phyloP scores from a whole-genome alignment of 2,329 filamentous ascomycete genomes.

The Cordyceps pruinosa region DNA sequence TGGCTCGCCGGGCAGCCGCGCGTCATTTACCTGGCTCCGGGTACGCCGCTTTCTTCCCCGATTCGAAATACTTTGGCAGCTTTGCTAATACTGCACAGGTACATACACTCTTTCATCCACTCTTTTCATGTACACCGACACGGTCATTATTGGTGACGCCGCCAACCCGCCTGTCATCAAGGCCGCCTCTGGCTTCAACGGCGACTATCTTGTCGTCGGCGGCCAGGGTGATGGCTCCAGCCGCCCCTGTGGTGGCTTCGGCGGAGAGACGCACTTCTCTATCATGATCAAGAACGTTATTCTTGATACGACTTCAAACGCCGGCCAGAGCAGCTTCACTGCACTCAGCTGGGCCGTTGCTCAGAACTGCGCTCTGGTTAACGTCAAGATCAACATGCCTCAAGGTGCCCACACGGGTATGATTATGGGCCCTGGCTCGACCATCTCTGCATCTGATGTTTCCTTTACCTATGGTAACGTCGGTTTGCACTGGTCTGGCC shows the following conservation, averaged over 20 bases:
- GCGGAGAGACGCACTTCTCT: constrained; percentile 18
- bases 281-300: constrained; percentile 19
- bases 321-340: constrained; percentile 13
- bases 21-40: constrained; percentile 17
- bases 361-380: constrained; percentile 18
- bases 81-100: constrained; percentile 8
- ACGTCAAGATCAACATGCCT: constrained; percentile 14
- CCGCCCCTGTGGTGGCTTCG: constrained; percentile 14
- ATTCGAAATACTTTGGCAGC: neutral
- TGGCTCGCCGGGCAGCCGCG: constrained; percentile 17
- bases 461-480: constrained; percentile 16
- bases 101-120: constrained; percentile 16
- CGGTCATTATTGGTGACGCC: constrained; percentile 76
- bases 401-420: constrained; percentile 16
- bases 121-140: constrained; percentile 37
- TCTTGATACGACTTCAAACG: constrained; percentile 16
- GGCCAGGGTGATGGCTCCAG: constrained; percentile 15
- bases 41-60: neutral
- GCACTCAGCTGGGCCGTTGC: constrained; percentile 18
- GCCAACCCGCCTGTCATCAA: constrained; percentile 62
- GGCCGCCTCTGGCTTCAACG: constrained; percentile 58
- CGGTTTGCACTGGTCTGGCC: constrained; percentile 16
- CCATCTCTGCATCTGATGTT: constrained; percentile 17
- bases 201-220: constrained; percentile 27
- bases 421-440: constrained; percentile 14